Conservation (phyloP, 73 alveolate genomes). For the Stentor coeruleus region DNA sequence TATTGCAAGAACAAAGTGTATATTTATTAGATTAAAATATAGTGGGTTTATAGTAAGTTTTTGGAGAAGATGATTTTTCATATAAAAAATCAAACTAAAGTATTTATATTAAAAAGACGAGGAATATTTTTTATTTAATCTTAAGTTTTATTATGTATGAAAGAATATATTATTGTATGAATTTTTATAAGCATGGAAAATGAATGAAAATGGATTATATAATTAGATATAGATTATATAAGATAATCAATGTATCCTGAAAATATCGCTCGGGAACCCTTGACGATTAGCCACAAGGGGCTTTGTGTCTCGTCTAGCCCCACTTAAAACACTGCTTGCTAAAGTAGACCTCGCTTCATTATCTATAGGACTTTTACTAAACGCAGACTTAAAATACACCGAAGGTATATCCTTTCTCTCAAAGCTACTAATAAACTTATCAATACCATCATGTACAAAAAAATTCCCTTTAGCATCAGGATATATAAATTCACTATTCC, state of each 20-base stretch:
- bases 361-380: not conserved
- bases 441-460: not conserved
- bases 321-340: not conserved
- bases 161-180: not conserved
- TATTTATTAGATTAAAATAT: too few relatives aligned
- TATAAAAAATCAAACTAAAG: too few relatives aligned
- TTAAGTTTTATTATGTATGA: not conserved
- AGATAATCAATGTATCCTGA: not conserved
- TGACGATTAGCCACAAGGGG: slow-evolving; percentile 16
- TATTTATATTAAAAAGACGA: too few relatives aligned
- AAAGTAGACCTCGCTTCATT: not conserved
- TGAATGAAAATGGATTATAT: too few relatives aligned
- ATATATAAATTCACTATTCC: not conserved
- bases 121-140: too few relatives aligned
- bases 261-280: slow-evolving; percentile 18
- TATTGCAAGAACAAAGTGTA: too few relatives aligned
- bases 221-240: not conserved
- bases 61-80: too few relatives aligned
- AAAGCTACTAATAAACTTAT: not conserved
- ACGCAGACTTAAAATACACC: not conserved
- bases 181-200: not conserved
- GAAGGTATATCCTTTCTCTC: not conserved
- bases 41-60: too few relatives aligned
- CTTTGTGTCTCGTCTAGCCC: slow-evolving; percentile 10
- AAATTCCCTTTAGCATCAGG: slow-evolving; percentile 7